Percentiles rank a stretch among this genome's conserved stretches.
These are phyloP conservation scores for Kwoniella dejecticola DNA, from an alignment of 768 basidiomycete genomes.

Conservation along the genomic window DNA sequence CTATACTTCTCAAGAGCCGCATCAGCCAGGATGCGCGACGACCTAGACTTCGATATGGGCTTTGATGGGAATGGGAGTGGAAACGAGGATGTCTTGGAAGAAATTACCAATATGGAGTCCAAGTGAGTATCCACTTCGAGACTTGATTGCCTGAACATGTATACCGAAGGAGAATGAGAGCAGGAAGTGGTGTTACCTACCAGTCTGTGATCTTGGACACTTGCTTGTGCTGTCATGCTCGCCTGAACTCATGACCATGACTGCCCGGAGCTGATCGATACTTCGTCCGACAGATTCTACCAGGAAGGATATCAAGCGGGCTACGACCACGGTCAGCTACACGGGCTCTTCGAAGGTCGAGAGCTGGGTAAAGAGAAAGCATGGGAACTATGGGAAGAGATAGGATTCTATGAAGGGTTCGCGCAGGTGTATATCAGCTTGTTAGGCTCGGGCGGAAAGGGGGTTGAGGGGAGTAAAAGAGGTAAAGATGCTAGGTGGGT, in stretches of 20 bases:
- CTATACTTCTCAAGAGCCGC: too few species aligned
- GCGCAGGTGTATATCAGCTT: slow-evolving; percentile 64
- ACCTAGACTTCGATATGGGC: slow-evolving; percentile 4
- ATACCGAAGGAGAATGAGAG: too few species aligned
- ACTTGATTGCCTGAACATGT: too few species aligned
- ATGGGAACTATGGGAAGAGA: slow-evolving; percentile 96
- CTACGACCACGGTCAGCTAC: slow-evolving; percentile 78
- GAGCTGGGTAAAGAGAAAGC: slow-evolving; percentile 85
- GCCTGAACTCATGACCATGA: too few species aligned
- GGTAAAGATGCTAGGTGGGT: slow-evolving; percentile 55
- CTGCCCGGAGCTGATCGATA: not conserved
- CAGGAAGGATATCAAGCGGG: slow-evolving; percentile 75
- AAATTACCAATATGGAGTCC: slow-evolving; percentile 23
- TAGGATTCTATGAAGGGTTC: slow-evolving; percentile 89
- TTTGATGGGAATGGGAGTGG: not conserved
- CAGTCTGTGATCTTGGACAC: too few species aligned
- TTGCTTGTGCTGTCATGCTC: too few species aligned
- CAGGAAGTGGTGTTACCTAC: too few species aligned
- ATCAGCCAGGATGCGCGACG: not conserved
- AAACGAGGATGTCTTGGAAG: slow-evolving; percentile 17
- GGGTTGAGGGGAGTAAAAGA: slow-evolving; percentile 4
- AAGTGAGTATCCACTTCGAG: slow-evolving; percentile 9
- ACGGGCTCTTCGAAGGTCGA: slow-evolving; percentile 87
- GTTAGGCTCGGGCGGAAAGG: slow-evolving; percentile 15
- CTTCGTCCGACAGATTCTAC: slow-evolving; percentile 66